Percentiles rank a stretch among this genome's conserved stretches.
These are phyloP conservation scores for Lentinula sp. DNA, from an alignment of 768 basidiomycete species.

Conservation along the genomic window DNA sequence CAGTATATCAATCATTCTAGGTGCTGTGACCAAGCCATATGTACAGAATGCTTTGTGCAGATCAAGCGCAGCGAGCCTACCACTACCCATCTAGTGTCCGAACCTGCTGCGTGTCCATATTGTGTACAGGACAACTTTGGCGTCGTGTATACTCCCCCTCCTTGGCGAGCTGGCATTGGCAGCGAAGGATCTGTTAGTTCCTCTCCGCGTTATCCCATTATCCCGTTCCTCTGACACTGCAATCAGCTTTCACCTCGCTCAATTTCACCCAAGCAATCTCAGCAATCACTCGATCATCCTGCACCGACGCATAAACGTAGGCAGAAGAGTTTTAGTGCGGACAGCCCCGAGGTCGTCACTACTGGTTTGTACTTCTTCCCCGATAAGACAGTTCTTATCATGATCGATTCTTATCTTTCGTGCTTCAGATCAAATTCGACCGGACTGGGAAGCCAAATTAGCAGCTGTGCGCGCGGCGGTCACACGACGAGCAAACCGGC, in stretches of 20 bases:
- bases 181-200: slow-evolving; percentile 62
- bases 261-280: slow-evolving; percentile 45
- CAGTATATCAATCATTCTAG: slow-evolving; percentile 95
- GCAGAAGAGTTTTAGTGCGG: slow-evolving; percentile 84
- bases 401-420: slow-evolving; percentile 4
- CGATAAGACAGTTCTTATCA: slow-evolving; percentile 6
- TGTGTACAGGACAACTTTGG: slow-evolving; percentile 98
- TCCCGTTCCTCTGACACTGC: neutral
- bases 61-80: slow-evolving; percentile 97
- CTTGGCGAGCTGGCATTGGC: slow-evolving; percentile 77
- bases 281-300: slow-evolving; percentile 31
- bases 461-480: slow-evolving; percentile 94
- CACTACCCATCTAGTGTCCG: slow-evolving; percentile 90
- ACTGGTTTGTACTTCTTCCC: slow-evolving; percentile 48
- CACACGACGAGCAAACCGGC: slow-evolving; percentile 88
- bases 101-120: slow-evolving; percentile 95
- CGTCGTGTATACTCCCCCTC: slow-evolving; percentile 76
- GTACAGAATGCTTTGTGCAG: slow-evolving; percentile 98
- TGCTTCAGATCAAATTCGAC: slow-evolving; percentile 83
- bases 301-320: slow-evolving; percentile 60
- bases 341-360: slow-evolving; percentile 87
- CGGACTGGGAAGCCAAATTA: slow-evolving; percentile 96
- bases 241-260: slow-evolving; percentile 36
- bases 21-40: slow-evolving; percentile 98
- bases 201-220: neutral